Evolutionary conservation across 2,329 filamentous ascomycete genomes (phyloP), one percentile per base, ranked within the genome.

Genomic region (Colletotrichum sansevieriae): DNA sequence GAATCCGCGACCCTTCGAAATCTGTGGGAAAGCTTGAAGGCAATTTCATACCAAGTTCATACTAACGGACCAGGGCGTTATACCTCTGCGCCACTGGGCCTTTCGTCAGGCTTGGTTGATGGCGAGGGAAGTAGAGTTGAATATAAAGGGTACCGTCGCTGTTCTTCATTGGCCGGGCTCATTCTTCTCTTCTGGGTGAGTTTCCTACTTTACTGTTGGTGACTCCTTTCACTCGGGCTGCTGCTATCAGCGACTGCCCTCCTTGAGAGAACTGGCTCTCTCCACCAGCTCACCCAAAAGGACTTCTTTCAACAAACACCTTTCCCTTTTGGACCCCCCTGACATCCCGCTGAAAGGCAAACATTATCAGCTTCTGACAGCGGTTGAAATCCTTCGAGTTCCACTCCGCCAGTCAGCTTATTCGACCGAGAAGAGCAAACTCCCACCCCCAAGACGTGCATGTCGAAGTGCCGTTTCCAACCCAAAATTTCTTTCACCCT

Each of bases 1-100:
- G 20, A 47, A 54, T 29, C 18, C 49, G 18, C 39, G 15, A 39
- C 52, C 52, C 44, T 64, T 47, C 37, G n/a, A 65, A 68, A 39
- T 13, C 46, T 43, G 18, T 29, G 29, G 29, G 7, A 29, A 29
- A 18, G 52, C 11, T 20, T 49, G 12, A 37, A n/a, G 29, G 29
- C 29, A 22, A 57, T 68, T 58, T 39, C 20, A 51, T 65, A 57
- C 44, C 51, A 64, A 52, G 43, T 58, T 67, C 65, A 52, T 25
- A 64, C 29, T 46, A 44, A 52, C 51, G 60, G 43, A 43, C 22
- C 49, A 51, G 37, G 37, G 52, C 29, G 60, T 58, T 58, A 44
- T 64, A 58, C 52, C 52, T 25, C 60, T 33, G n/a, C 44, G 20
- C 52, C 65, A 58, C n/a, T 20, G n/a, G n/a, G 52, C 18, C 25